phyloP scores from a whole-genome alignment of 73 alveolate genomes.

The Uronychia setigera region DNA sequence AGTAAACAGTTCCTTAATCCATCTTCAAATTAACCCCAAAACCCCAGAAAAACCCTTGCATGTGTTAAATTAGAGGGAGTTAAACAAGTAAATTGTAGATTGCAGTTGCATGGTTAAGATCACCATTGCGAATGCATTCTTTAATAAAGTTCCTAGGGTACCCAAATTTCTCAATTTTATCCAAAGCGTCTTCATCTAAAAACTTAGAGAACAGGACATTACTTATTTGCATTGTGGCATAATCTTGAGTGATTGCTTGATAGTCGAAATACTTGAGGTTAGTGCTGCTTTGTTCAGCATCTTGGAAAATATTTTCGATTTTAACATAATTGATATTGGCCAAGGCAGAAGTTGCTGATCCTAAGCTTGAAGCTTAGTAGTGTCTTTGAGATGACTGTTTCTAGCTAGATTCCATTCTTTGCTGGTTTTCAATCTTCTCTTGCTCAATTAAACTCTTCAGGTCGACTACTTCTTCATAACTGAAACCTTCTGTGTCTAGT shows the following conservation, averaged over 20 bases:
- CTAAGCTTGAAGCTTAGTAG: not conserved
- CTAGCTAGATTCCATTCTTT: not conserved
- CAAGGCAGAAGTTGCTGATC: not conserved
- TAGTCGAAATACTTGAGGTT: slow-evolving; percentile 53
- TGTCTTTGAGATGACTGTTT: not conserved
- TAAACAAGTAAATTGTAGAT: slow-evolving; percentile 67
- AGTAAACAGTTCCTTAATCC: not conserved
- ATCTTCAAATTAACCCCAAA: not conserved
- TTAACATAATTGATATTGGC: slow-evolving; percentile 27
- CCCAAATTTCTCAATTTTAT: slow-evolving; percentile 54
- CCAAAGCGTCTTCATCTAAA: slow-evolving; percentile 63
- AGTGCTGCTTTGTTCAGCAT: slow-evolving; percentile 9
- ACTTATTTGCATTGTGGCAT: slow-evolving; percentile 61
- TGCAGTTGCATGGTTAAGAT: slow-evolving; percentile 86
- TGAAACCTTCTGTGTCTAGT: not conserved
- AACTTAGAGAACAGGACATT: not conserved
- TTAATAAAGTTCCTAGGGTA: slow-evolving; percentile 59
- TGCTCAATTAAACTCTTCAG: slow-evolving; percentile 7
- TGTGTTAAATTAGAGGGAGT: too few relatives aligned
- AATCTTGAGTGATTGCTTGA: slow-evolving; percentile 57
- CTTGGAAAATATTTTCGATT: slow-evolving; percentile 48
- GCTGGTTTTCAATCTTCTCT: slow-evolving; percentile 16
- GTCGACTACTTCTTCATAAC: not conserved
- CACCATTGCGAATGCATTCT: slow-evolving; percentile 73
- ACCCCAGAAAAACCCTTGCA: too few relatives aligned